Evolutionary conservation across 2,329 filamentous ascomycete species (phyloP).

Genomic region (Cytospora paraplurivora): DNA sequence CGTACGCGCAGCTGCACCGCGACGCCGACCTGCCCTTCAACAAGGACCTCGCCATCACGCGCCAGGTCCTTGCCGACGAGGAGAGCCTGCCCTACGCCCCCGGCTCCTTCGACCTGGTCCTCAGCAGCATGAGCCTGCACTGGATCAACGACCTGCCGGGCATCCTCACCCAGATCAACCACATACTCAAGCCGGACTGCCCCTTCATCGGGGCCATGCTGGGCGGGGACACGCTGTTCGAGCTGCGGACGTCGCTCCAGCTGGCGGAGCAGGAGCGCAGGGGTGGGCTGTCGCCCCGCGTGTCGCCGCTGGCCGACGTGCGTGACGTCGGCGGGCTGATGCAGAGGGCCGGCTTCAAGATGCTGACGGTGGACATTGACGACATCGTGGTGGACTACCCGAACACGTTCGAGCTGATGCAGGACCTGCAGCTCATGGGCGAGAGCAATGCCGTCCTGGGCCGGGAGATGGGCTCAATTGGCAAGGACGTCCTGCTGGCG

Average conservation of each 20-base stretch:
- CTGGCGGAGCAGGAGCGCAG: slow-evolving; percentile 86
- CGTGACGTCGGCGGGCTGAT: slow-evolving; percentile 87
- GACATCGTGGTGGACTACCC: slow-evolving; percentile 97
- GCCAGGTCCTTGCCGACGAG: slow-evolving; percentile 73
- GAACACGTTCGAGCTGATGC: slow-evolving; percentile 85
- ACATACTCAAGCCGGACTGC: slow-evolving; percentile 82
- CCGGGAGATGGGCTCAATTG: slow-evolving; percentile 77
- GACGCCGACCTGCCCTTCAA: slow-evolving; percentile 78
- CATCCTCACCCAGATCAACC: slow-evolving; percentile 81
- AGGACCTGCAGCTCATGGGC: slow-evolving; percentile 93
- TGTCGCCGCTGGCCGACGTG: slow-evolving; percentile 90
- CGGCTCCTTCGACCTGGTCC: slow-evolving; percentile 81
- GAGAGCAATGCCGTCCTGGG: slow-evolving; percentile 87
- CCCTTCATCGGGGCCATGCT: slow-evolving; percentile 97
- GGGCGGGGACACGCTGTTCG: slow-evolving; percentile 90
- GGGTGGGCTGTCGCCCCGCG: slow-evolving; percentile 88
- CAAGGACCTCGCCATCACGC: slow-evolving; percentile 67
- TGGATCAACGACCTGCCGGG: slow-evolving; percentile 98
- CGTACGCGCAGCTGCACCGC: slow-evolving; percentile 74
- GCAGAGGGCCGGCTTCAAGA: slow-evolving; percentile 86
- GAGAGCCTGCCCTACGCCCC: slow-evolving; percentile 75
- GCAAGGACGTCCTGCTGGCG: slow-evolving; percentile 82
- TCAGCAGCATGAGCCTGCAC: slow-evolving; percentile 88
- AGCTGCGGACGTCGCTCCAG: slow-evolving; percentile 90
- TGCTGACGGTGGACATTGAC: slow-evolving; percentile 95